Conservation (phyloP, 169 alveolate genomes). For the Cystoisospora suis region DNA sequence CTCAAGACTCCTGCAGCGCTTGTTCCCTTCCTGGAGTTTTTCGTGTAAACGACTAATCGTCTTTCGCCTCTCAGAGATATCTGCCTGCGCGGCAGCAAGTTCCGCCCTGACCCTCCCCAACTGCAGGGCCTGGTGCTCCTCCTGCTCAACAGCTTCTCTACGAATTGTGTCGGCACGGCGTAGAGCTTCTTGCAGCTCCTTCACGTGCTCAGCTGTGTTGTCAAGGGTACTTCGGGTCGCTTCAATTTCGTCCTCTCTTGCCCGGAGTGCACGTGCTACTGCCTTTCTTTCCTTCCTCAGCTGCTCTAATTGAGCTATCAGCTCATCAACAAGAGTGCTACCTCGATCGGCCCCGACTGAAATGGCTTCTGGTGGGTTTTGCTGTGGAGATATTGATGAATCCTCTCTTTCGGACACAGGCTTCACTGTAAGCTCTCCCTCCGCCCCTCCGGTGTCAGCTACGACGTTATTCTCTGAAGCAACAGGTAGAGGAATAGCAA, state of each 20-base stretch:
- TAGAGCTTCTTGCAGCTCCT: not conserved
- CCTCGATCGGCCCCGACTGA: not conserved
- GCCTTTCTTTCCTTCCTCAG: not conserved
- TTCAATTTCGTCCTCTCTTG: not conserved
- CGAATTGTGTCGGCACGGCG: not conserved
- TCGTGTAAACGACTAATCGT: not conserved
- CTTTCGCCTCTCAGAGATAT: not conserved
- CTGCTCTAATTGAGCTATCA: not conserved
- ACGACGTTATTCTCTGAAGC: no score
- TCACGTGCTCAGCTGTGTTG: not conserved
- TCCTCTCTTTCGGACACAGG: no score
- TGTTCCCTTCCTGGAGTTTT: not conserved
- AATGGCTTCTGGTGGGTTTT: no score
- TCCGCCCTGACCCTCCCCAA: not conserved
- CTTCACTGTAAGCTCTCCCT: not conserved
- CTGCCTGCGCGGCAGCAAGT: not conserved
- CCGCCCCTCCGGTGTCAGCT: not conserved
- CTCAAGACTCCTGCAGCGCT: not conserved
- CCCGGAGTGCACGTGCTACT: not conserved
- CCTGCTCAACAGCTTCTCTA: slow-evolving; percentile 24
- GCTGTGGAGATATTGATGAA: no score
- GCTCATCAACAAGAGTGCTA: not conserved
- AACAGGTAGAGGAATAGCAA: not conserved
- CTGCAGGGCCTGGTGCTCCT: not conserved
- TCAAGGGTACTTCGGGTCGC: not conserved